These are phyloP conservation scores for Phytopythium montanum DNA, from an alignment of 352 stramenopile species.

Conservation along the genomic window DNA sequence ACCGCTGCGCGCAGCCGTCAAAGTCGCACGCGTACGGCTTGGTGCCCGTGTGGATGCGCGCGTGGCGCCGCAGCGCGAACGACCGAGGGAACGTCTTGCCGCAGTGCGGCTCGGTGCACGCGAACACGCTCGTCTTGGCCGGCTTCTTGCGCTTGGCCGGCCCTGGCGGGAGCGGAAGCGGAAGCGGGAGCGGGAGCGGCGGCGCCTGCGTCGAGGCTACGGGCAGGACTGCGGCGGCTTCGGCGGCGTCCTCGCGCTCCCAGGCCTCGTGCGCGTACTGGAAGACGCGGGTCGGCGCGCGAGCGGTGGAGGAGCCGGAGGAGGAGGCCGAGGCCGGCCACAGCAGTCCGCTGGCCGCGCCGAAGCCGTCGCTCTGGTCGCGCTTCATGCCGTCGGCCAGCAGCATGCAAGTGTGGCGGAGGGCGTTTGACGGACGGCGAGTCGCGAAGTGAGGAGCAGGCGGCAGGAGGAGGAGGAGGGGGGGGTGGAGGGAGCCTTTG, in stretches of 20 bases:
- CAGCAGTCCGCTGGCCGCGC: background rate
- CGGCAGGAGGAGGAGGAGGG: background rate
- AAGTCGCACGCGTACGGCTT: conserved; percentile 82
- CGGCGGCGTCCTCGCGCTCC: background rate
- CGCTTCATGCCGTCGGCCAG: conserved; percentile 9
- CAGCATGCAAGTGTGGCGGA: background rate
- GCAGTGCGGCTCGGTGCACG: conserved; percentile 74
- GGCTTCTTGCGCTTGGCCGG: conserved; percentile 34
- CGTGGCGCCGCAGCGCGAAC: conserved; percentile 79
- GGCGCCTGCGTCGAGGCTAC: background rate
- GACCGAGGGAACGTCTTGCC: conserved; percentile 83
- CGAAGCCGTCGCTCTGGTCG: conserved; percentile 6
- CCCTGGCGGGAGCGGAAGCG: too few species aligned
- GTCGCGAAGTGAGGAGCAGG: conserved; percentile 5
- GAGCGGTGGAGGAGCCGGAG: background rate
- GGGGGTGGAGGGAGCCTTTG: background rate
- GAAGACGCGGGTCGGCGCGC: background rate
- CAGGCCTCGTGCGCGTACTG: conserved; percentile 2
- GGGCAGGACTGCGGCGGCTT: conserved; percentile 12
- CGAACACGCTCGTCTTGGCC: conserved; percentile 55
- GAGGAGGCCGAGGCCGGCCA: background rate
- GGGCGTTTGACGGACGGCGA: background rate
- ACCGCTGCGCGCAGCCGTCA: conserved; percentile 67
- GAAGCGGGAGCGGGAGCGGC: too few species aligned
- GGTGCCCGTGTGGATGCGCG: conserved; percentile 82